Evolutionary conservation across 176 grass and related monocot genomes (phyloP).

Genomic region (Zoysia pacifica): DNA sequence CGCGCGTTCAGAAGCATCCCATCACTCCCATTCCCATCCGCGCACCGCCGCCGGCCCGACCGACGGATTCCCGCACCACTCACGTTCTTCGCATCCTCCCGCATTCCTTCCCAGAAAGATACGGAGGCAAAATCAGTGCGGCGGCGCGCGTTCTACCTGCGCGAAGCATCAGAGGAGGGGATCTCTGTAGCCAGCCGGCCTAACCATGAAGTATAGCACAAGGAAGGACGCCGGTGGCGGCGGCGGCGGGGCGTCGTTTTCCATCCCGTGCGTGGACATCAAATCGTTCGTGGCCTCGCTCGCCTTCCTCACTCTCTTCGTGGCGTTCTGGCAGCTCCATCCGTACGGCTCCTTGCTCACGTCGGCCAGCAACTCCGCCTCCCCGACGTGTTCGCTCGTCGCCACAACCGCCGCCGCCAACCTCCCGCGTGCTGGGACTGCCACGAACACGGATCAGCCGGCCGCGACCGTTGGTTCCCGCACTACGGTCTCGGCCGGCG

Average conservation of each 20-base stretch:
- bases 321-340: slow-evolving; percentile 85
- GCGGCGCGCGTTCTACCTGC: not conserved
- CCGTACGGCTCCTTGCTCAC: slow-evolving; percentile 66
- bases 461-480: not conserved
- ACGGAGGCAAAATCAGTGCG: not conserved
- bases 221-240: slow-evolving; percentile 63
- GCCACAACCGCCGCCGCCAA: not conserved
- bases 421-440: not conserved
- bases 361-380: slow-evolving; percentile 39
- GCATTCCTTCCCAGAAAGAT: slow-evolving; percentile 17
- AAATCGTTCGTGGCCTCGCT: slow-evolving; percentile 71
- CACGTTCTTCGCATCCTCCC: not conserved
- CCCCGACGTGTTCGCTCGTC: slow-evolving; percentile 11
- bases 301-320: slow-evolving; percentile 68
- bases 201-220: slow-evolving; percentile 48
- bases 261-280: slow-evolving; percentile 70
- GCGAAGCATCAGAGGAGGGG: not conserved
- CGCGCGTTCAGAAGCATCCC: slow-evolving; percentile 36
- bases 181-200: not conserved
- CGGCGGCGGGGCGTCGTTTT: slow-evolving; percentile 31
- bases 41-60: not conserved
- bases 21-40: not conserved
- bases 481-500: not conserved
- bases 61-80: slow-evolving; percentile 18
- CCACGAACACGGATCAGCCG: not conserved